phyloP scores from a whole-genome alignment of 2,329 filamentous ascomycete genomes.

The Colletotrichum siamense region DNA sequence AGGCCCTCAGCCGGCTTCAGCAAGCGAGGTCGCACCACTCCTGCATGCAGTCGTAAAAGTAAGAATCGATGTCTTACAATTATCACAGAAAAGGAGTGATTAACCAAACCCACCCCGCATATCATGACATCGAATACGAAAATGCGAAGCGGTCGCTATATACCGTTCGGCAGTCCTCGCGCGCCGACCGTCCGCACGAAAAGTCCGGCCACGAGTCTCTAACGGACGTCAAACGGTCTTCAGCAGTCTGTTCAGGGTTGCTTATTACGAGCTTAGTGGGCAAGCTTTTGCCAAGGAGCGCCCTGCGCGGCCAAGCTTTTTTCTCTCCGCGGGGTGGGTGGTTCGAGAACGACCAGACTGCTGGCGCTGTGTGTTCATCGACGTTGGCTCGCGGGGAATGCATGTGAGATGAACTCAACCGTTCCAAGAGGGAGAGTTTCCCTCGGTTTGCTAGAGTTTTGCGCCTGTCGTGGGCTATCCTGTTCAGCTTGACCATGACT shows the following conservation, averaged over 20 bases:
- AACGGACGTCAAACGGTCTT: neutral
- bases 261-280: neutral
- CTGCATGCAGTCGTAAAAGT: neutral
- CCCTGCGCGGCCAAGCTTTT: neutral
- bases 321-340: neutral
- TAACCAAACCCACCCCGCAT: neutral
- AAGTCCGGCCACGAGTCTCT: neutral
- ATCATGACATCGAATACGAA: neutral
- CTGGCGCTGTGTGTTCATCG: neutral
- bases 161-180: neutral
- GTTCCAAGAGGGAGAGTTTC: neutral
- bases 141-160: neutral
- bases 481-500: neutral
- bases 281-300: neutral
- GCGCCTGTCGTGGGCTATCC: neutral
- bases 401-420: neutral
- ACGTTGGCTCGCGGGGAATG: neutral
- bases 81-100: neutral
- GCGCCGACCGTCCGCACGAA: neutral
- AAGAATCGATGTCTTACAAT: neutral
- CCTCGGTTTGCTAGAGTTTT: neutral
- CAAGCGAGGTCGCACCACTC: neutral
- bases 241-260: neutral
- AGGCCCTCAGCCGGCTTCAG: accelerated
- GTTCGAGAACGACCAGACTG: neutral